phyloP scores from a whole-genome alignment of 2,329 filamentous ascomycete genomes.

The Aspergillus sp. region DNA sequence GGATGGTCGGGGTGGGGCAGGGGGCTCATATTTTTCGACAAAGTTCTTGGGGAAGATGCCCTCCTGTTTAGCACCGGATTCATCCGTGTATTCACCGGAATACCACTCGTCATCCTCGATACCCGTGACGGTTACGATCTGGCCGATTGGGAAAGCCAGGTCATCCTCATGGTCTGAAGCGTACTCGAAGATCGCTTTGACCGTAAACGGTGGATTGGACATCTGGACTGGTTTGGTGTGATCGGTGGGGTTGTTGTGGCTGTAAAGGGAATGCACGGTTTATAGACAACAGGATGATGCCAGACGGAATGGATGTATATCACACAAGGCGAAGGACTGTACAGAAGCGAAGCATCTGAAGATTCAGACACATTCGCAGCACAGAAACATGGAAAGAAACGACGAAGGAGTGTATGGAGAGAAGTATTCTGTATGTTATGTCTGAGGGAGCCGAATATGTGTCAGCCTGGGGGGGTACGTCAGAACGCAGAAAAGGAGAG shows the following conservation, averaged over 20 bases:
- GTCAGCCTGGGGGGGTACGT: conserved; percentile 25
- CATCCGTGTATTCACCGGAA: conserved; percentile 76
- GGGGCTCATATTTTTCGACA: conserved; percentile 91
- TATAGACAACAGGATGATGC: conserved; percentile 9
- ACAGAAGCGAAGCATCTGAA: conserved; percentile 13
- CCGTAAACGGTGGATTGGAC: conserved; percentile 71
- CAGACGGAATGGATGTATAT: conserved; percentile 3
- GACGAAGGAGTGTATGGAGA: conserved; percentile 14
- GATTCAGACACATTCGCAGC: conserved; percentile 14
- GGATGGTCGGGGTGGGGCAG: conserved; percentile 75
- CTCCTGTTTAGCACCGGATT: conserved; percentile 64
- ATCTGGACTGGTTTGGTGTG: conserved; percentile 46
- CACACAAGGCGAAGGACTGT: conserved; percentile 2
- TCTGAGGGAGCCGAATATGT: conserved; percentile 9
- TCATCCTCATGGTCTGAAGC: conserved; percentile 89
- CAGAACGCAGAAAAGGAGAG: conserved; percentile 19
- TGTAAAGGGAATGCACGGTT: conserved; percentile 19
- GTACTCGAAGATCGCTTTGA: conserved; percentile 95
- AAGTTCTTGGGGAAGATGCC: conserved; percentile 96
- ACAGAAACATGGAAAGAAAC: conserved; percentile 9
- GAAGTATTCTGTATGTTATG: too few relatives aligned
- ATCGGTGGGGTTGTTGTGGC: conserved; percentile 17
- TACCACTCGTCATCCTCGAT: conserved; percentile 95
- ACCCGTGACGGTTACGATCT: conserved; percentile 89
- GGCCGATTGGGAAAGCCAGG: conserved; percentile 74